phyloP scores from a whole-genome alignment of 1,284 basidiomycete genomes.

The Microbotryomycetes sp. region DNA sequence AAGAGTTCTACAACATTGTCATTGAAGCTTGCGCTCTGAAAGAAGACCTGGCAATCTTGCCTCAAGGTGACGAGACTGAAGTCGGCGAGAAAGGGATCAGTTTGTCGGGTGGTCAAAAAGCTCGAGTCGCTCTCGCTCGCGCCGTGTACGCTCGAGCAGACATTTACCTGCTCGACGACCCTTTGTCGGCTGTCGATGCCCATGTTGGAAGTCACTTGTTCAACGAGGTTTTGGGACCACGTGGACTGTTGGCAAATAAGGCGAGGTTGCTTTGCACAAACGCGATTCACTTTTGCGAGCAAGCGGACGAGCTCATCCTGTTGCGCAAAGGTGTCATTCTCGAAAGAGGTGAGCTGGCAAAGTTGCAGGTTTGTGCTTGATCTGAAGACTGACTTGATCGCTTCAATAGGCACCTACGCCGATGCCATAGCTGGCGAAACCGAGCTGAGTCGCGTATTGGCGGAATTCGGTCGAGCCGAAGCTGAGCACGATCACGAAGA shows the following conservation, averaged over 20 bases:
- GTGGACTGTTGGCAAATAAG: constrained; percentile 75
- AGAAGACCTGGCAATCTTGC: constrained; percentile 68
- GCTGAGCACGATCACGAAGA: constrained; percentile 42
- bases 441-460: constrained; percentile 72
- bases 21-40: constrained; percentile 71
- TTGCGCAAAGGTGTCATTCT: constrained; percentile 77
- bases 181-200: constrained; percentile 57
- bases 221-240: constrained; percentile 85
- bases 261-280: constrained; percentile 86
- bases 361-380: background rate
- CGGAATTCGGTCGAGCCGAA: constrained; percentile 47
- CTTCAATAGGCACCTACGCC: constrained; percentile 23
- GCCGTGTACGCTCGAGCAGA: constrained; percentile 70
- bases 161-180: constrained; percentile 55
- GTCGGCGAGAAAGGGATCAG: constrained; percentile 65
- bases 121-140: constrained; percentile 70
- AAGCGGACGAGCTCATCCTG: constrained; percentile 73
- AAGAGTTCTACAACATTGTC: constrained; percentile 46
- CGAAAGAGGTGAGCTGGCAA: constrained; percentile 58
- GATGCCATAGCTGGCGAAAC: constrained; percentile 58
- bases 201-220: constrained; percentile 54
- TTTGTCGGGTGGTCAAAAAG: constrained; percentile 55
- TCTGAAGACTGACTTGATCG: background rate
- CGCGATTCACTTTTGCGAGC: constrained; percentile 71
- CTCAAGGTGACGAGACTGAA: constrained; percentile 63